Evolutionary conservation across 164 flowering plant genomes (phyloP).

Genomic region (Piper longum): DNA sequence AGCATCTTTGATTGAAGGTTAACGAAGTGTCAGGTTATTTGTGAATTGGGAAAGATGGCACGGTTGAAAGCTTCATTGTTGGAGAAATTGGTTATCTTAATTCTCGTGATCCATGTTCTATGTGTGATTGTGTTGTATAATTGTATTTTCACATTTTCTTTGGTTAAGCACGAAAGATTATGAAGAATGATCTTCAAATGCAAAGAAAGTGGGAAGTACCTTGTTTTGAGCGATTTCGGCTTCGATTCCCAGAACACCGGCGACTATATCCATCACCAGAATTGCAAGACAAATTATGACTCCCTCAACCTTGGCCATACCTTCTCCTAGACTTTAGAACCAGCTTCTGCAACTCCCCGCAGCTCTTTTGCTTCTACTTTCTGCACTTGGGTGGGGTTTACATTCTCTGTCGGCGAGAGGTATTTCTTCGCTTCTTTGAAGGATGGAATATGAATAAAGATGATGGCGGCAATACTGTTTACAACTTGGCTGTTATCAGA

Average conservation of each 20-base stretch:
- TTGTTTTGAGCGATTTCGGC: slow-evolving; percentile 78
- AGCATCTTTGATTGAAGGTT: no score
- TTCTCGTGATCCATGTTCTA: no score
- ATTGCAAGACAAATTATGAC: slow-evolving; percentile 42
- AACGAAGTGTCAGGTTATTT: no score
- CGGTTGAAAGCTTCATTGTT: no score
- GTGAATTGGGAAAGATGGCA: no score
- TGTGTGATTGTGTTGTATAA: no score
- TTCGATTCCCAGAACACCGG: slow-evolving; percentile 81
- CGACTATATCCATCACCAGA: slow-evolving; percentile 45
- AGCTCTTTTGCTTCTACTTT: neutral
- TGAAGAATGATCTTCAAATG: neutral
- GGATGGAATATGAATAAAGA: slow-evolving; percentile 11
- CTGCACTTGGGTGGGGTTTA: neutral
- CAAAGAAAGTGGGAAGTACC: slow-evolving; percentile 16
- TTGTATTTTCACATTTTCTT: neutral
- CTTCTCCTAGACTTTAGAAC: neutral
- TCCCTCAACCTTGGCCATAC: slow-evolving; percentile 27
- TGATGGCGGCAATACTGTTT: neutral
- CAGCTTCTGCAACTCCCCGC: neutral
- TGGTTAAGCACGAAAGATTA: neutral
- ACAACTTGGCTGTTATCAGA: slow-evolving; percentile 8
- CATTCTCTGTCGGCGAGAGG: slow-evolving; percentile 2
- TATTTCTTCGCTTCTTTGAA: slow-evolving; percentile 6
- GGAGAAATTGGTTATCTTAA: no score